These are phyloP conservation scores for Coemansia sp. DNA, from an alignment of 192 early-diverging fungal genomes.

Conservation along the genomic window DNA sequence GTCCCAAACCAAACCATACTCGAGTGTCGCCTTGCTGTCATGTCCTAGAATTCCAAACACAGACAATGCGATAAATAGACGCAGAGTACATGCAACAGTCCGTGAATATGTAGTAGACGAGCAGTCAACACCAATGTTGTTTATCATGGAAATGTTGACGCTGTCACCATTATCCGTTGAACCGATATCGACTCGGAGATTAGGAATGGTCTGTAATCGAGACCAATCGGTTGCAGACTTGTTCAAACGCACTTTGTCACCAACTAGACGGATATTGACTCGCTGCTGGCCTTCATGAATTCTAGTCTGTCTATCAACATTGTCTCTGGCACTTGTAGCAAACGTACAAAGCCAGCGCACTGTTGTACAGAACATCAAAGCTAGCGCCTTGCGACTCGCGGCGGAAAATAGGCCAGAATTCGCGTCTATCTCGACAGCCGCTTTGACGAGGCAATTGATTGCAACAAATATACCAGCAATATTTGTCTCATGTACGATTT, in stretches of 20 bases:
- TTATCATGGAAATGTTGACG: no score
- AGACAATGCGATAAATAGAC: conserved; percentile 11
- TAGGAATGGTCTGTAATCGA: conserved; percentile 25
- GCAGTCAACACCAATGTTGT: no score
- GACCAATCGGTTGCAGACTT: conserved; percentile 38
- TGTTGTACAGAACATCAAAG: conserved; percentile 9
- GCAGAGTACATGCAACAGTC: conserved; percentile 4
- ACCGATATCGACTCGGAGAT: conserved; percentile 3
- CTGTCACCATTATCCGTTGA: no score
- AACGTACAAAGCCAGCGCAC: conserved; percentile 26
- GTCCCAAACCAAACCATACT: conserved; percentile 9
- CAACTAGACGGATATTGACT: conserved; percentile 17
- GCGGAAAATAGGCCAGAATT: neutral
- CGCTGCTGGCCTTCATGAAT: conserved; percentile 7
- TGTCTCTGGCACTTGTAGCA: conserved; percentile 16
- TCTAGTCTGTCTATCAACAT: conserved; percentile 9
- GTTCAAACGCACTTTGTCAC: conserved; percentile 15
- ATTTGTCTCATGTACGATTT: conserved; percentile 7
- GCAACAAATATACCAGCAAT: conserved; percentile 18
- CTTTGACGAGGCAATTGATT: neutral
- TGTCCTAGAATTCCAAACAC: conserved; percentile 3
- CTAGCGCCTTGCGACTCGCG: neutral
- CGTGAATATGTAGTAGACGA: conserved; percentile 14
- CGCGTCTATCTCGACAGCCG: neutral
- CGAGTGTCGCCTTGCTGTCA: neutral